Percentiles rank a stretch among this genome's conserved stretches.
These are phyloP conservation scores for Heliophila coronopifolia DNA, from an alignment of 441 rosid species.

Conservation along the genomic window DNA sequence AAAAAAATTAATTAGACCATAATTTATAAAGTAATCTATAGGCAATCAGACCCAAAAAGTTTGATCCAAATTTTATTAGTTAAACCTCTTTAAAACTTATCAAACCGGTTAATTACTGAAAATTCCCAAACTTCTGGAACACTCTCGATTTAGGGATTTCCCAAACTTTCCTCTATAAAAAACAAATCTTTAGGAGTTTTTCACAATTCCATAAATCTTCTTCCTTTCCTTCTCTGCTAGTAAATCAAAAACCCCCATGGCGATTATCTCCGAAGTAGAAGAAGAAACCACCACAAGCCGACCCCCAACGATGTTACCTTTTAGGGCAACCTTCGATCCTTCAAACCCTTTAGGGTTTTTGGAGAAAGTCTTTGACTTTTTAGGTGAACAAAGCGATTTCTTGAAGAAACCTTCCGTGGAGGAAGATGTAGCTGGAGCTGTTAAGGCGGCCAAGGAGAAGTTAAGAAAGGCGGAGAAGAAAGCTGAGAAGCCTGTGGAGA, in stretches of 20 bases:
- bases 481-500: conserved; percentile 22
- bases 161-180: not conserved
- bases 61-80: too few species aligned
- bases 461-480: conserved; percentile 33
- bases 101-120: too few species aligned
- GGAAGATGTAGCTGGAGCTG: conserved; percentile 48
- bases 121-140: conserved; percentile 18
- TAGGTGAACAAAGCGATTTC: conserved; percentile 56
- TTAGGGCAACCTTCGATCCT: conserved; percentile 51
- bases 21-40: too few species aligned
- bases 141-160: conserved; percentile 1
- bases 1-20: too few species aligned
- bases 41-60: too few species aligned
- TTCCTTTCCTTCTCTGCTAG: not conserved
- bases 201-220: not conserved
- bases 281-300: conserved; percentile 54
- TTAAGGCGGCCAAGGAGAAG: conserved; percentile 51
- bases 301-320: conserved; percentile 38
- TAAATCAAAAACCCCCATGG: conserved; percentile 38
- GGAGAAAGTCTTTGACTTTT: conserved; percentile 54
- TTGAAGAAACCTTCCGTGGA: conserved; percentile 45
- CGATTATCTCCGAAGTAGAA: conserved; percentile 67
- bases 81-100: too few species aligned
- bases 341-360: conserved; percentile 54
- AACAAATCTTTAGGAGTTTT: not conserved